Base-by-base conservation (phyloP, 2,329 filamentous ascomycete genomes). In the Trichocomaceae sp. region DNA sequence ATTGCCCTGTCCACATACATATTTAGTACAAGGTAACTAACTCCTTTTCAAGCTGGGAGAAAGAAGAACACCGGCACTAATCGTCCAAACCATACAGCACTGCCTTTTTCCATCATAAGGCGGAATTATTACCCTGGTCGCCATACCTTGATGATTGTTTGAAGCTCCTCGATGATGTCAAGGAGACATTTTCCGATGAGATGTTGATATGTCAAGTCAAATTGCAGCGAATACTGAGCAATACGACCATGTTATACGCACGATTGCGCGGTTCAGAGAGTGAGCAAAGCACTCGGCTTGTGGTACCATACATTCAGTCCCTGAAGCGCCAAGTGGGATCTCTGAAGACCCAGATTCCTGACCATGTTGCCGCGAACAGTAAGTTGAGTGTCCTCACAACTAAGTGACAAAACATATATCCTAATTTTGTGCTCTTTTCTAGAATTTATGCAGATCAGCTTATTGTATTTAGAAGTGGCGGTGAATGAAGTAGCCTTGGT, bases 61-160 rank as follows among this genome's bases (percentile, higher is more conserved):
- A 17, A 41, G 20, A 17, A 19, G 10, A n/a, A 45, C 6, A n/a
- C 10, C 7, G 26, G 26, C 26, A 13, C 37, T 55, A 26, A 63
- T 58, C 45, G 37, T 35, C 23, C 33, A 54, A 17, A 52, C 60
- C 50, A 56, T 56, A 10, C 52, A 79, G 75, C 29, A 64, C 71
- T 50, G 65, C 73, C 3, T 67, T 66, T 1, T 77, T 74, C 51
- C 68, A 80, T 13, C 75, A 74, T 22, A 75, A 75, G 46, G 71
- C 75, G 49, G 79, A 83, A 52, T 59, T 74, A 0, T 69, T 85
- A 44, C 73, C 70, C 1, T 86, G 82, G 83, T 83, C 77, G 0
- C 60, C 76, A 0, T 76, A 82, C 50, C 77, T 85, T 70, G 81
- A 83, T 20, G 80, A 83, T 19, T 80, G 76, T 26, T 68, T 85